Base-by-base conservation (phyloP, 1,139 yeast species). In the Candida buenavistaensis region DNA sequence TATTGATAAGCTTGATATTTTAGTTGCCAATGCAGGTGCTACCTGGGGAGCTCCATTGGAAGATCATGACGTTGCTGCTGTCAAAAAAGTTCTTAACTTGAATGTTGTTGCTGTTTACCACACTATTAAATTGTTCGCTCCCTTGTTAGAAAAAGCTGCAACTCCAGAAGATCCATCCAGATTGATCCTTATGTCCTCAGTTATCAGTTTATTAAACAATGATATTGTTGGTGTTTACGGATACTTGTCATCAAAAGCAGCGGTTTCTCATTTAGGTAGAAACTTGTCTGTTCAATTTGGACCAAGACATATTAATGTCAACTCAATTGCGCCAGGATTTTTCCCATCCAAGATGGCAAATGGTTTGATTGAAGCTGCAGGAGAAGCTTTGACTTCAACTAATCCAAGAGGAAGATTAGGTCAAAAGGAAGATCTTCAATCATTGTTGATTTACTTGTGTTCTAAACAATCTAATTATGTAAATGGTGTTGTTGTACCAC, bases 21-120 rank as follows among this genome's bases (percentile, higher is more conserved):
- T 84, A 43, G 67, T 82, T 48, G 88, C 90, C 40, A 84, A 84
- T 50, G 92, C 92, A 10, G 94, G 94, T 32, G 89, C 90, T 8
- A 63, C 83, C 11, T 84, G 92, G 92, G 92, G 90, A 21, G 83
- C 80, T 4, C 75, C 74, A 20, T 60, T 83, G 38, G 81, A 69
- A 28, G 63, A 63, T 4, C 90, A 83, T 51, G 80, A 87, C 1
- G 78, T 78, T 28, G 43, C 61, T 3, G 89, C 87, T 1, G 61
- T 84, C 46, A 76, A 71, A 44, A 83, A 82, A 58, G 82, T 83
- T 6, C 57, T 82, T 53, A 72, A 73, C 37, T 70, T 84, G 52
- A 84, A 84, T 50, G 68, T 84, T 21, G 74, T 75, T 38, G 85
- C 89, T n/a, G 90, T 83, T 15, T 84, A 80, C 63, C 72, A 75